A percentile compares a stretch with the other conserved stretches of the same genome.
phyloP scores from a whole-genome alignment of 805 yeast species.

The Kodamaea hsintzibuensis region DNA sequence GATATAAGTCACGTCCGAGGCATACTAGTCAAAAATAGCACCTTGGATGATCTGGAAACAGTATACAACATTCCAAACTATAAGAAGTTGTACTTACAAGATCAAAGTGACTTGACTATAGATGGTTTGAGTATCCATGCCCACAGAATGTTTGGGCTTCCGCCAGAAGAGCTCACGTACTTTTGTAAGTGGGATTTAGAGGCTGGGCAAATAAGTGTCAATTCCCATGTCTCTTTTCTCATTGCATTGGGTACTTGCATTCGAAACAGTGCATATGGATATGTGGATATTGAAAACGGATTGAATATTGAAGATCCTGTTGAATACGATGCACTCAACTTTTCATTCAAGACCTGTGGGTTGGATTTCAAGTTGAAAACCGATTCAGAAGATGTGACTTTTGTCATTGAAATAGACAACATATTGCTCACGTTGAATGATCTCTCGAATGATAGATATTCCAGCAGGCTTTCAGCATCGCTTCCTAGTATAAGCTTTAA shows the following conservation, averaged over 20 bases:
- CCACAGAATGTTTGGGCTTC: slow-evolving; percentile 90
- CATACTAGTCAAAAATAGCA: slow-evolving; percentile 27
- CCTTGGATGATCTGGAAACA: slow-evolving; percentile 14
- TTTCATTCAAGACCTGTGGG: slow-evolving; percentile 55
- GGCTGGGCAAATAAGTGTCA: slow-evolving; percentile 56
- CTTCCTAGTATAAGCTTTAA: slow-evolving; percentile 48
- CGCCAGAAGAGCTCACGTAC: slow-evolving; percentile 86
- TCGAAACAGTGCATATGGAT: slow-evolving; percentile 59
- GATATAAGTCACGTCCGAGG: slow-evolving; percentile 60
- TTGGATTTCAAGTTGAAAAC: slow-evolving; percentile 45
- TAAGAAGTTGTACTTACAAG: slow-evolving; percentile 3
- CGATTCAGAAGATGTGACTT: slow-evolving; percentile 19
- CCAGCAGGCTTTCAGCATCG: slow-evolving; percentile 50
- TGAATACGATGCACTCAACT: slow-evolving; percentile 67
- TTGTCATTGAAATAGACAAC: slow-evolving; percentile 19
- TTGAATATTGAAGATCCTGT: slow-evolving; percentile 55
- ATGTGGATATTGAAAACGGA: slow-evolving; percentile 74
- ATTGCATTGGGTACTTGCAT: slow-evolving; percentile 44
- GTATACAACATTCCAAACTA: slow-evolving; percentile 28
- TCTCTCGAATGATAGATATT: slow-evolving; percentile 65
- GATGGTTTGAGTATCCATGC: slow-evolving; percentile 73
- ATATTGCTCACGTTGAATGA: slow-evolving; percentile 58
- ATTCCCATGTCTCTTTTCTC: slow-evolving; percentile 50
- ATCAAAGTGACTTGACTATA: slow-evolving; percentile 42
- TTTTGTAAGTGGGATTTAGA: slow-evolving; percentile 88